These are phyloP conservation scores for rapeseed (Brassica napus) DNA, from an alignment of 345 rosid species.

Conservation along the genomic window Da-Ae NC_063434.1:16387501-16388000, in stretches of 20 bases:
- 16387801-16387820: not conserved
- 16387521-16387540: not conserved
- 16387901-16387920: slow-evolving; percentile 16
- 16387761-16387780: not conserved
- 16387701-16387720: slow-evolving; percentile 15
- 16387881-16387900: slow-evolving; percentile 33
- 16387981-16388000: slow-evolving; percentile 21
- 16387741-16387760: not conserved
- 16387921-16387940: not conserved
- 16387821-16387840: not conserved
- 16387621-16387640: slow-evolving; percentile 30
- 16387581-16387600: not conserved
- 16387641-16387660: slow-evolving; percentile 35
- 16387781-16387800: not conserved
- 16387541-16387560: not conserved
- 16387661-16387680: slow-evolving; percentile 19
- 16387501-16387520: not conserved
- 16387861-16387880: not conserved
- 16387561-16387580: not conserved
- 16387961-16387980: slow-evolving; percentile 21
- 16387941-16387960: slow-evolving; percentile 27
- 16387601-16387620: not conserved
- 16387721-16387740: not conserved
- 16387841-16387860: not conserved
- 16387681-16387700: slow-evolving; percentile 32